Conservation (phyloP, 441 rosid genomes). For the Corymbia calophylla region DNA sequence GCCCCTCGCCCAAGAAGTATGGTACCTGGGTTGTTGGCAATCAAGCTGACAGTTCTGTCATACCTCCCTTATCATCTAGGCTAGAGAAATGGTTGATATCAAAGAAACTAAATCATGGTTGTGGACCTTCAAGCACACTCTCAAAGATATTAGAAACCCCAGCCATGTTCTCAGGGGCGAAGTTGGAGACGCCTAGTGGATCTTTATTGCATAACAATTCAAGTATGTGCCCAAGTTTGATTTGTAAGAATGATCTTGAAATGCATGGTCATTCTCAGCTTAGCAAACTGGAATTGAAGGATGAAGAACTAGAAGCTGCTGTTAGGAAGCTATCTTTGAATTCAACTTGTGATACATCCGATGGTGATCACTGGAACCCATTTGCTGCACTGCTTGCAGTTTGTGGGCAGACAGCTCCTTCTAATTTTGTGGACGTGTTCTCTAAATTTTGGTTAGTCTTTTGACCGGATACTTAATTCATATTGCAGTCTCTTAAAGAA, state of each 20-base stretch:
- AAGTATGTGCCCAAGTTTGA: constrained; percentile 15
- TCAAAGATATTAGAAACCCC: constrained; percentile 76
- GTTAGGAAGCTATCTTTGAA: constrained; percentile 62
- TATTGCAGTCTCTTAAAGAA: not conserved
- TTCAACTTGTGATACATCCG: constrained; percentile 30
- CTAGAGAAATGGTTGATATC: constrained; percentile 73
- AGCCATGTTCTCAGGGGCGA: constrained; percentile 15
- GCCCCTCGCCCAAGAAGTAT: constrained; percentile 80
- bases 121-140: constrained; percentile 68
- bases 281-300: constrained; percentile 2
- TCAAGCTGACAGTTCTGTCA: constrained; percentile 22
- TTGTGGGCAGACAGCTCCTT: constrained; percentile 62
- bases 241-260: constrained; percentile 12
- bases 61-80: constrained; percentile 57
- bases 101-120: constrained; percentile 39
- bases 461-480: not conserved
- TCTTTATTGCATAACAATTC: constrained; percentile 14
- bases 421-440: constrained; percentile 53
- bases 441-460: constrained; percentile 27
- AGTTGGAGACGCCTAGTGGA: constrained; percentile 40
- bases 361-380: constrained; percentile 35
- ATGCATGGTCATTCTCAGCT: constrained; percentile 15
- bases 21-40: constrained; percentile 55
- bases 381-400: constrained; percentile 58
- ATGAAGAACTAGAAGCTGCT: constrained; percentile 42